These are phyloP conservation scores for Phytophthora aleatoria DNA, from an alignment of 352 stramenopile species.

Conservation along the genomic window DNA sequence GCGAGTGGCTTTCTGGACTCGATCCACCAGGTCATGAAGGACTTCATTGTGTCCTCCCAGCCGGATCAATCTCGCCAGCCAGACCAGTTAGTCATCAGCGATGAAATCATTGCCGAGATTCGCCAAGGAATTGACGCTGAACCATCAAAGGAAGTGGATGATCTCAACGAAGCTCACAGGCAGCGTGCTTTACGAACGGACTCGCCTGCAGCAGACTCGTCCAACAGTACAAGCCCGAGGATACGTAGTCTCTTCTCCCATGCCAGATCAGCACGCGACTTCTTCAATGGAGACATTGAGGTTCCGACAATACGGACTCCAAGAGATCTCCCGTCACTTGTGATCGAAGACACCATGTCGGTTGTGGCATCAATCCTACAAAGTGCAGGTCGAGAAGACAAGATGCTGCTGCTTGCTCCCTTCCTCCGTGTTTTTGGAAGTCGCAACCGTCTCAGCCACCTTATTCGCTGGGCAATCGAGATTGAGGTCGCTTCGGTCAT, in stretches of 20 bases:
- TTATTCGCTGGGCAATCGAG: constrained; percentile 80
- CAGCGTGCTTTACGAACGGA: constrained; percentile 33
- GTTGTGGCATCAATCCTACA: constrained; percentile 81
- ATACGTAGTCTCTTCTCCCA: constrained; percentile 46
- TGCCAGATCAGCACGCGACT: constrained; percentile 50
- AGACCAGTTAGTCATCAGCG: constrained; percentile 65
- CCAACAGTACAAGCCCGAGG: constrained; percentile 27
- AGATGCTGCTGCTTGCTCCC: constrained; percentile 69
- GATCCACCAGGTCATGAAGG: constrained; percentile 82
- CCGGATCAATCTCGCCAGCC: constrained; percentile 33
- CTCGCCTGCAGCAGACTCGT: constrained; percentile 8
- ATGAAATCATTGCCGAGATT: constrained; percentile 76
- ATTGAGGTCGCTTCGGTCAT: constrained; percentile 76
- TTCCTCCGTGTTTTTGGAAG: constrained; percentile 72
- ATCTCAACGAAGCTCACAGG: constrained; percentile 31
- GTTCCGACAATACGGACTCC: constrained; percentile 23
- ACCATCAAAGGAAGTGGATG: constrained; percentile 23
- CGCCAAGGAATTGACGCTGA: constrained; percentile 44
- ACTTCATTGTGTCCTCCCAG: constrained; percentile 47
- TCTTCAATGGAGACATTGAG: constrained; percentile 45
- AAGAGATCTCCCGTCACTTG: constrained; percentile 52
- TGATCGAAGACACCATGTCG: constrained; percentile 76
- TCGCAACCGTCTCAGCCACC: constrained; percentile 54
- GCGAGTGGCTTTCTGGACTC: constrained; percentile 80
- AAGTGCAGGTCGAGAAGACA: constrained; percentile 74